Evolutionary conservation across 768 basidiomycete genomes (phyloP), one percentile per base, ranked within the genome.

Genomic region (Fibroporia radiculosa): DNA sequence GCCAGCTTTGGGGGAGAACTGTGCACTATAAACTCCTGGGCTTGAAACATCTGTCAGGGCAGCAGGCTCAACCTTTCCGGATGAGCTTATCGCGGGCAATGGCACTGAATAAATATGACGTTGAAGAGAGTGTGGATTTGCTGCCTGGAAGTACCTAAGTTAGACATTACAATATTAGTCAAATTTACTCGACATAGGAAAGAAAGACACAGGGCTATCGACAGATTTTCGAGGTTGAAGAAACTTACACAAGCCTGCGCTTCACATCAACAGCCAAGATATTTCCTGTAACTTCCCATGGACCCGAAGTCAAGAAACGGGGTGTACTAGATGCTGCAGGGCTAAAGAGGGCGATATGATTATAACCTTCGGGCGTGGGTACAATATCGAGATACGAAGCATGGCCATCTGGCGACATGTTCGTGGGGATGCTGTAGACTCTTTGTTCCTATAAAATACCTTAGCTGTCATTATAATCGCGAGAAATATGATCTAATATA

Each of bases 261-360:
- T 72, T 65, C 8, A 68, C 52, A 59, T 97, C 86, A 23, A 97
- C 77, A 4, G 76, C 85, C 45, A 74, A 67, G 51, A 96, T 82
- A 6, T 74, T 74, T 10, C 72, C 74, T 2, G 81, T 81, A 4
- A 98, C 90, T 63, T 99, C 95, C 93, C 93, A 96, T 14, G 78
- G 60, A 1, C 95, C 95, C 1, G 72, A 71, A 1, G 95, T 98
- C 29, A 99, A 69, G 69, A 90, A 99, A 26, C 66, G 74, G 2
- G 93, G 92, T 1, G 71, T 76, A 23, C 69, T 64, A 14, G 83
- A 72, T 48, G 73, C 75, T 3, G 84, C 78, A 5, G 91, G 83
- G 51, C 76, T 82, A 70, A 93, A 99, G 25, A 93, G 73, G 0
- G 95, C 96, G 56, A 99, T 81, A 59, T 98, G 95, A 53, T 89